phyloP scores from a whole-genome alignment of 148 eudicot genomes.

The Heliamphora exappendiculata region DNA sequence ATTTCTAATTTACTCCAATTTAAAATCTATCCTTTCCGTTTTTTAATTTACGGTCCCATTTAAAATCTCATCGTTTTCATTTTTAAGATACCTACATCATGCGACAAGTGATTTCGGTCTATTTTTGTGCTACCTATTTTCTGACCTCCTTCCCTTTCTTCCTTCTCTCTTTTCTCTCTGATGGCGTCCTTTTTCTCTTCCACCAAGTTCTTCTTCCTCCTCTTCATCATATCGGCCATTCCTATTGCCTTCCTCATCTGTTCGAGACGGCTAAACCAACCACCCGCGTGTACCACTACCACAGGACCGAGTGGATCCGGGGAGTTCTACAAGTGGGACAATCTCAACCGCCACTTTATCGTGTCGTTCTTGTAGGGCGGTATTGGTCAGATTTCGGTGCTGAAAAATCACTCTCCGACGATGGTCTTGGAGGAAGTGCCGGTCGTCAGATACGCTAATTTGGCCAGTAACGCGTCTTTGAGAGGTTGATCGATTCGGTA shows the following conservation, averaged over 20 bases:
- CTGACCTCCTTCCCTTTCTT: no score
- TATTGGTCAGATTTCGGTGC: slow-evolving; percentile 39
- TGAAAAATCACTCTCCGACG: slow-evolving; percentile 10
- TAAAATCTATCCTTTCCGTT: no score
- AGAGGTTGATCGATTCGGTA: no score
- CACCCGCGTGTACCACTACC: slow-evolving; percentile 55
- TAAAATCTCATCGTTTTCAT: no score
- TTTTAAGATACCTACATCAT: no score
- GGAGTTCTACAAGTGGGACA: slow-evolving; percentile 76
- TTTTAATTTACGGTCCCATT: no score
- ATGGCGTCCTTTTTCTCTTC: slow-evolving; percentile 40
- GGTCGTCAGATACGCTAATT: slow-evolving; percentile 40
- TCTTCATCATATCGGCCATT: slow-evolving; percentile 55
- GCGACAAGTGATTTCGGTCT: no score
- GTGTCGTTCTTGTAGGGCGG: slow-evolving; percentile 80
- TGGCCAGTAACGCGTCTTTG: slow-evolving; percentile 51
- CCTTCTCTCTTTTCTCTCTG: background rate
- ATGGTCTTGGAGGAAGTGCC: slow-evolving; percentile 37
- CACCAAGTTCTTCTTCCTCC: slow-evolving; percentile 34
- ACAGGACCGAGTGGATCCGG: slow-evolving; percentile 60
- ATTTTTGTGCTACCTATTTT: no score
- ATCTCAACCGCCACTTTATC: slow-evolving; percentile 51
- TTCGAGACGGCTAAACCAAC: slow-evolving; percentile 38
- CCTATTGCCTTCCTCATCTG: slow-evolving; percentile 56
- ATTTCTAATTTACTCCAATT: no score